Base-by-base conservation (phyloP, 1,284 basidiomycete species). In the Chondrostereum purpureum region DNA sequence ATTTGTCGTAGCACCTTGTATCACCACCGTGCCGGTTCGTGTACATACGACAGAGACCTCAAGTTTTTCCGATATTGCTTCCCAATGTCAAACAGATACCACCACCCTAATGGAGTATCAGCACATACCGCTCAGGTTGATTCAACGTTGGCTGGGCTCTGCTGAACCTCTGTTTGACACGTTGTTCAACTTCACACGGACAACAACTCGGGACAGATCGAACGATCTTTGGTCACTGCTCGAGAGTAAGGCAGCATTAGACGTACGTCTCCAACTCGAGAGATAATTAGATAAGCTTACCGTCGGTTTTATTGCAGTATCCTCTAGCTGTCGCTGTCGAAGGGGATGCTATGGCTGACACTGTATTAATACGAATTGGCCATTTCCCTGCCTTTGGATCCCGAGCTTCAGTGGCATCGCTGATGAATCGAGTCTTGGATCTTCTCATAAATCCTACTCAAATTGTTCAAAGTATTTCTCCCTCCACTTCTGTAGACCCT, bases 1-100 rank as follows among this genome's bases (percentile, higher is more conserved):
- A 21, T 39, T 33, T 34, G 14, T 35, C 17, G 16, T 37, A 45
- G 44, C 40, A 22, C 48, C 48, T 14, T 46, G 44, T 31, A 46
- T 49, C 19, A 46, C 44, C 10, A 49, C 44, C 14, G 44, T 49
- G 14, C 48, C 48, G 41, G 24, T 43, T 5, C 44, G 48, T 37
- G 39, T 49, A 10, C 31, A 43, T 14, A 20, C 12, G 16, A 35
- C 24, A 11, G 48, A 38, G 33, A 19, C 34, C 12, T 22, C 22
- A 17, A 11, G 34, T 4, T 45, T 49, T 39, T 16, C 34, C 8
- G 44, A 46, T 16, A 22, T 49, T 14, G 44, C 44, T 17, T 22
- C 20, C 17, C 48, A 45, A 3, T 31, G 18, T 5, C 48, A 49
- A 19, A 22, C 17, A 5, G 44, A 43, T 8, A 49, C 38, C n/a